phyloP scores from a whole-genome alignment of 371 early-diverging fungal genomes.

The Mucor ambiguus region DNA sequence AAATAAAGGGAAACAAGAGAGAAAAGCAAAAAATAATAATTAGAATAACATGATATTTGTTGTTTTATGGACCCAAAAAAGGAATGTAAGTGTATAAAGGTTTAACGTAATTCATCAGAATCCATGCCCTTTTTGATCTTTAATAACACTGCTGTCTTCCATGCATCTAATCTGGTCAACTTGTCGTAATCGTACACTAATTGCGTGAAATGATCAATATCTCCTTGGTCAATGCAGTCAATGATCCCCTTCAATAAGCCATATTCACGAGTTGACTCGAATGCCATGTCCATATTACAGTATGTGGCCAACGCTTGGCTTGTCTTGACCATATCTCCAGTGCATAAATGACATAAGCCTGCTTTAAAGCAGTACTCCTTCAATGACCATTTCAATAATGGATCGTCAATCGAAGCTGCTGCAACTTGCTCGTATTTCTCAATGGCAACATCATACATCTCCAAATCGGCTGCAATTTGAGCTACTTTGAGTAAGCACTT shows the following conservation, averaged over 20 bases:
- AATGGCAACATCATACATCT: conserved; percentile 86
- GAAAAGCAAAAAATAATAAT: not conserved
- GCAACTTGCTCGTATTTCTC: conserved; percentile 90
- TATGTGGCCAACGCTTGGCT: conserved; percentile 44
- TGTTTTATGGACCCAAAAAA: conserved; percentile 9
- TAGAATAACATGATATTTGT: conserved; percentile 15
- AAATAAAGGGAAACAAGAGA: not conserved
- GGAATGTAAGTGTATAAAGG: not conserved
- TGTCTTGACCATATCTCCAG: conserved; percentile 56
- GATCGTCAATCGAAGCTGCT: conserved; percentile 79
- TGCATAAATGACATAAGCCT: conserved; percentile 86
- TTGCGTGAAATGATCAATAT: conserved; percentile 83
- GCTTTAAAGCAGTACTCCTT: conserved; percentile 96
- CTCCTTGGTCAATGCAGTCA: conserved; percentile 76
- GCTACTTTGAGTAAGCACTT: conserved; percentile 91
- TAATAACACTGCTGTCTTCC: conserved; percentile 93
- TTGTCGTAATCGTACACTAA: conserved; percentile 85
- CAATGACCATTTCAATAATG: conserved; percentile 91
- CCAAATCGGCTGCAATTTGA: conserved; percentile 86
- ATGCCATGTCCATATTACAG: conserved; percentile 78
- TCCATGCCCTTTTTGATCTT: conserved; percentile 73
- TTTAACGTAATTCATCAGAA: conserved; percentile 42
- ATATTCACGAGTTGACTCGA: conserved; percentile 85
- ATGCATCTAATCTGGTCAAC: conserved; percentile 88
- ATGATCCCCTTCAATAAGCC: conserved; percentile 75